These are phyloP conservation scores for Mucor lusitanicus DNA, from an alignment of 371 early-diverging fungal species.

Conservation along the genomic window DNA sequence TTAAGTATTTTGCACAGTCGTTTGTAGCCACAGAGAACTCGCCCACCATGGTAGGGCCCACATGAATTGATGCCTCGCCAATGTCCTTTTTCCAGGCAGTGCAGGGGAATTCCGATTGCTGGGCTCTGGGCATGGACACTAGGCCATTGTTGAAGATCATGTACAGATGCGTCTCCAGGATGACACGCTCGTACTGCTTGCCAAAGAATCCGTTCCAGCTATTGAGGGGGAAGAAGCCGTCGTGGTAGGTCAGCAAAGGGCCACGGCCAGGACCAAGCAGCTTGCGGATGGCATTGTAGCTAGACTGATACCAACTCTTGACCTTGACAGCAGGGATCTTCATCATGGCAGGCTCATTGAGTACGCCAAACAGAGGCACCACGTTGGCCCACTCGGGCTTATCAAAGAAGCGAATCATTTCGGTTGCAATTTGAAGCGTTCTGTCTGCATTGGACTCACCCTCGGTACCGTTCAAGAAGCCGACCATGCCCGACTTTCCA, in stretches of 20 bases:
- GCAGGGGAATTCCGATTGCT: conserved; percentile 54
- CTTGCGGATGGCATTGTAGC: conserved; percentile 36
- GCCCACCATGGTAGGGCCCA: conserved; percentile 67
- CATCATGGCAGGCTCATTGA: conserved; percentile 52
- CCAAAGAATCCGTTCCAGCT: conserved; percentile 45
- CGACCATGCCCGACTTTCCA: conserved; percentile 49
- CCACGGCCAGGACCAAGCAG: conserved; percentile 23
- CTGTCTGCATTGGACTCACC: conserved; percentile 38
- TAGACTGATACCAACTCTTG: conserved; percentile 36
- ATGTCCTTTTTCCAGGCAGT: conserved; percentile 38
- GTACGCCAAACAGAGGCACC: conserved; percentile 54
- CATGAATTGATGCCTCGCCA: conserved; percentile 19
- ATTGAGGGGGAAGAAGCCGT: conserved; percentile 41
- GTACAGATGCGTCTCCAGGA: conserved; percentile 53
- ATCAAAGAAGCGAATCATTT: conserved; percentile 41
- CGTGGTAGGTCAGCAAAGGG: conserved; percentile 47
- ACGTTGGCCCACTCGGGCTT: conserved; percentile 56
- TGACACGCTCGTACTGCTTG: conserved; percentile 26
- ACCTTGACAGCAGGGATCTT: conserved; percentile 22
- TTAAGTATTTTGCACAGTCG: conserved; percentile 74
- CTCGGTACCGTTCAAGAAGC: conserved; percentile 50
- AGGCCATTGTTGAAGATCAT: conserved; percentile 47
- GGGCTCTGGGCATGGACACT: conserved; percentile 44
- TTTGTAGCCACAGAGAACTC: conserved; percentile 76
- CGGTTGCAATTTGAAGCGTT: conserved; percentile 33